Percentiles rank a stretch among this genome's conserved stretches.
Conservation (phyloP, 805 yeast species). For the Ogataea pilisensis region DNA sequence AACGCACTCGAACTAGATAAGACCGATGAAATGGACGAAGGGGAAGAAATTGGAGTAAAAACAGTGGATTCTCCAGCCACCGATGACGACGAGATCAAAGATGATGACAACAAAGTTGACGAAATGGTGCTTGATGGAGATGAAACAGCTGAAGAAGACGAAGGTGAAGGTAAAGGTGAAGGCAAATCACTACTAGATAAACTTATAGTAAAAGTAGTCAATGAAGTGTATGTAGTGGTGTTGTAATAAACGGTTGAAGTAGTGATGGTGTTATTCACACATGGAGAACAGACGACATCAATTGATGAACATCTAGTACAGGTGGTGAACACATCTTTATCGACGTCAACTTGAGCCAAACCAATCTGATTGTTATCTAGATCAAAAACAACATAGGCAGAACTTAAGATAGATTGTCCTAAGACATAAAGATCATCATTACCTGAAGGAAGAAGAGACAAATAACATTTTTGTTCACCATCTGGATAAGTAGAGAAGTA, state of each 20-base stretch:
- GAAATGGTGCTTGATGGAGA: conserved; percentile 2
- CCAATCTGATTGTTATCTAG: conserved; percentile 54
- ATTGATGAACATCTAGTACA: conserved; percentile 12
- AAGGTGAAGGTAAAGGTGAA: not conserved
- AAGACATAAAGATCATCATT: conserved; percentile 34
- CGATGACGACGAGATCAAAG: not conserved
- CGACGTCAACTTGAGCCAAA: conserved; percentile 43
- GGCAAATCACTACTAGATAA: not conserved
- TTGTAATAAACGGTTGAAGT: conserved; percentile 10
- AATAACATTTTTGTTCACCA: conserved; percentile 17
- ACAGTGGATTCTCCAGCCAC: too few relatives aligned
- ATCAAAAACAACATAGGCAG: conserved; percentile 63
- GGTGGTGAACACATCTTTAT: conserved; percentile 12
- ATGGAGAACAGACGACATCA: conserved; percentile 15
- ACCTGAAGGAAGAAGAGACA: conserved; percentile 14
- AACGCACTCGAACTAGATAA: not conserved
- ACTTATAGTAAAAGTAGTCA: conserved; percentile 2
- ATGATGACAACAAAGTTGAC: conserved; percentile 4
- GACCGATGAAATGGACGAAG: conserved; percentile 1
- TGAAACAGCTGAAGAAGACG: conserved; percentile 3
- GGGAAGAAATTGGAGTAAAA: conserved; percentile 7
- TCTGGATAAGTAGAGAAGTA: conserved; percentile 7
- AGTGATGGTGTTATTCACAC: conserved; percentile 8
- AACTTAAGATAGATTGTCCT: conserved; percentile 64
- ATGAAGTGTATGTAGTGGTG: conserved; percentile 2